Evolutionary conservation across 78 protist genomes (phyloP).

Genomic region (Protostelium mycophagum): DNA sequence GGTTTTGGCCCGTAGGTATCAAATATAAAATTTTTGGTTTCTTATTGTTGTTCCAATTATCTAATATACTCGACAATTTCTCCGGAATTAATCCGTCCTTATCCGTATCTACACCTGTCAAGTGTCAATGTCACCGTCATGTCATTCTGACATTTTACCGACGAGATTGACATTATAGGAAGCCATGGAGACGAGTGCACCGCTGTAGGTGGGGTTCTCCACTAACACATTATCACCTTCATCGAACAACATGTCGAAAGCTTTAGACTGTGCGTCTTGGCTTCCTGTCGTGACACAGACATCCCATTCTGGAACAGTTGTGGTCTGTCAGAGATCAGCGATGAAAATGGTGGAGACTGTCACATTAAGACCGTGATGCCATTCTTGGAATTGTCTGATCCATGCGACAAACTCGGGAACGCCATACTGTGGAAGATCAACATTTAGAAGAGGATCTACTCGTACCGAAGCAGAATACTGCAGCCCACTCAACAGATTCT

Average conservation of each 20-base stretch:
- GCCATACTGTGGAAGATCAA: background rate
- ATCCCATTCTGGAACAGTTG: slow-evolving; percentile 6
- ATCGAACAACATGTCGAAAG: slow-evolving; percentile 14
- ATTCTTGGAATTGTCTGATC: background rate
- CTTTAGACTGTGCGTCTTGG: slow-evolving; percentile 31
- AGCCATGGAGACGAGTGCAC: background rate
- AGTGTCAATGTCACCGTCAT: background rate
- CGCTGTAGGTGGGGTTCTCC: slow-evolving; percentile 47
- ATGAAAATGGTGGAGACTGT: background rate
- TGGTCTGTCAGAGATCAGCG: background rate
- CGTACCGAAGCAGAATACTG: background rate
- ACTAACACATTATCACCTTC: slow-evolving; percentile 25
- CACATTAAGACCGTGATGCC: background rate
- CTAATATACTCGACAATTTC: slow-evolving; percentile 6
- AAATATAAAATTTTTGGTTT: slow-evolving; percentile 60
- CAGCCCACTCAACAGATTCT: background rate
- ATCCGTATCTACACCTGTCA: slow-evolving; percentile 33
- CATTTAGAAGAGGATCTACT: background rate
- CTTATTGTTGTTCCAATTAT: slow-evolving; percentile 5
- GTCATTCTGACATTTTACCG: background rate
- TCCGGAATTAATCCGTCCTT: slow-evolving; percentile 40
- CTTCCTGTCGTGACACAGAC: slow-evolving; percentile 29
- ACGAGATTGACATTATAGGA: background rate
- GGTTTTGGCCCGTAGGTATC: slow-evolving; percentile 84
- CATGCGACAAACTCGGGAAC: background rate